These are phyloP conservation scores for Apiospora malaysiana DNA, from an alignment of 2,329 filamentous ascomycete genomes.

Conservation along the genomic window DNA sequence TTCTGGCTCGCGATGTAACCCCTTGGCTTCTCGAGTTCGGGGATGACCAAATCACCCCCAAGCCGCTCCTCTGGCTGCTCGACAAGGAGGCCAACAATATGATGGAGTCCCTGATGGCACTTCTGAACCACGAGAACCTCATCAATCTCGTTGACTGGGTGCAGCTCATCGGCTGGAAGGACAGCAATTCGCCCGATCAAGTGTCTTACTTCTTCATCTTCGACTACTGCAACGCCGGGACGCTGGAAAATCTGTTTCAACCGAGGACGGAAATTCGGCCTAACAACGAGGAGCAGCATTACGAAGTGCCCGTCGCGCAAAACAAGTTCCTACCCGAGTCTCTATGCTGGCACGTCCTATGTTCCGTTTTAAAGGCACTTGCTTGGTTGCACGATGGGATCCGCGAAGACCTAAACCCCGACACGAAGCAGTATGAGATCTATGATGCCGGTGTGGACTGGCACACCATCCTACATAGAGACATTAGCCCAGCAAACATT, in stretches of 20 bases:
- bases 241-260: slow-evolving; percentile 48
- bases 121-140: slow-evolving; percentile 58
- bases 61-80: slow-evolving; percentile 27
- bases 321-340: slow-evolving; percentile 53
- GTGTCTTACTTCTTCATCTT: slow-evolving; percentile 48
- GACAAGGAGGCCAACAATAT: slow-evolving; percentile 32
- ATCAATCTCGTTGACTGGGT: slow-evolving; percentile 50
- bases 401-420: slow-evolving; percentile 32
- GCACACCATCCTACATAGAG: slow-evolving; percentile 58
- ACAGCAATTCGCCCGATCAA: not conserved
- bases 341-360: slow-evolving; percentile 62
- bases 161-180: slow-evolving; percentile 27
- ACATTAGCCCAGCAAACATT: slow-evolving; percentile 53
- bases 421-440: slow-evolving; percentile 24
- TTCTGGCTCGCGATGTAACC: slow-evolving; percentile 38
- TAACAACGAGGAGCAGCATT: not conserved
- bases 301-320: slow-evolving; percentile 21
- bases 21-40: slow-evolving; percentile 27
- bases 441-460: slow-evolving; percentile 47
- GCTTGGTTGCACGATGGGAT: slow-evolving; percentile 59
- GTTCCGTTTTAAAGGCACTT: slow-evolving; percentile 54
- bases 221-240: slow-evolving; percentile 60
- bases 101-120: slow-evolving; percentile 36
- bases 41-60: slow-evolving; percentile 18
- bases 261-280: not conserved